Conservation (phyloP, 257 asterid species). For the Solanum chaucha region DNA sequence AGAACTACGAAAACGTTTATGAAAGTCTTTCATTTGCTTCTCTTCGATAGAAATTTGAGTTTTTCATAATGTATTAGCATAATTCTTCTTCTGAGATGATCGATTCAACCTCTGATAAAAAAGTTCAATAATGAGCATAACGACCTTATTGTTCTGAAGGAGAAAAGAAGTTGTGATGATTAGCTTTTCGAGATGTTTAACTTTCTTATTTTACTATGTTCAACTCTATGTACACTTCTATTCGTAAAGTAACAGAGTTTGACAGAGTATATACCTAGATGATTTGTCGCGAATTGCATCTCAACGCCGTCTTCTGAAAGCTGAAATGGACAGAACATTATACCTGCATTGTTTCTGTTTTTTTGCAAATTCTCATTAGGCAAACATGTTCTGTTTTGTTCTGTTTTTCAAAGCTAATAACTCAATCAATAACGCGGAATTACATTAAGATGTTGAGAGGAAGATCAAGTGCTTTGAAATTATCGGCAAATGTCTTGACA, state of each 20-base stretch:
- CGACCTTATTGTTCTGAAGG: background rate
- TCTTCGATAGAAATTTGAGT: background rate
- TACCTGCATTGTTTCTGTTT: constrained; percentile 89
- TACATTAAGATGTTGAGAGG: constrained; percentile 91
- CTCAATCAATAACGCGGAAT: background rate
- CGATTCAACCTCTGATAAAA: background rate
- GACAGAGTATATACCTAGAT: constrained; percentile 45
- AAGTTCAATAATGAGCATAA: background rate
- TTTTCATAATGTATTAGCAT: background rate
- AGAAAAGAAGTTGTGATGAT: background rate
- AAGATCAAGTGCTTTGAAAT: constrained; percentile 48
- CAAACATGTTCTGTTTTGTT: background rate
- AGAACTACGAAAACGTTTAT: background rate
- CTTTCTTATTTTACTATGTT: background rate
- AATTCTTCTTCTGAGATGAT: background rate
- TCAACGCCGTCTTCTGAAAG: constrained; percentile 77
- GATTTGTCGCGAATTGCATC: constrained; percentile 90
- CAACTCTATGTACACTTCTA: background rate
- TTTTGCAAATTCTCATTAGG: background rate
- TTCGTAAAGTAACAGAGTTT: background rate
- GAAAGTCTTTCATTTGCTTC: background rate
- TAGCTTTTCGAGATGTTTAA: background rate
- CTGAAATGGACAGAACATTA: constrained; percentile 80
- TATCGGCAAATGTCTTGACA: constrained; percentile 43
- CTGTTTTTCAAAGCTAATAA: background rate